Base-by-base conservation (phyloP, 1,139 yeast genomes). In the Magnusiomyces paraingens region DNA sequence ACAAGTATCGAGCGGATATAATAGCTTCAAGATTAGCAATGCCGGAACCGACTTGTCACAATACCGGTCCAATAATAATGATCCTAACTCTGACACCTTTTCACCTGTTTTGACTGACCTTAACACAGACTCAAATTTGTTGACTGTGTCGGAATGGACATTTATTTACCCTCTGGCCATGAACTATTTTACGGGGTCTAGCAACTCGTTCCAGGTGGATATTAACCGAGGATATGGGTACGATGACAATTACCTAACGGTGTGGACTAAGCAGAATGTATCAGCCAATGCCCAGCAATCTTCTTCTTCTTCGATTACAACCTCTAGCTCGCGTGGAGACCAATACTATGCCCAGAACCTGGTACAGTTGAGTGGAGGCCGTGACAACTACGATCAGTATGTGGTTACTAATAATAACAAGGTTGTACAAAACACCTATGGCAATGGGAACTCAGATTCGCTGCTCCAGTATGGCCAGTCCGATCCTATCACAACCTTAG, bases 241-340 rank as follows among this genome's bases (percentile, higher is more conserved):
- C 21, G 55, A 52, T 4, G 54, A 52, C 35, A 47, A 46, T 26
- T 38, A 42, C 6, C n/a, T 32, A 14, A 50, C 47, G 22, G 45
- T 55, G 14, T 55, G 57, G 57, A 55, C 57, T n/a, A 50, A 52
- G 26, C 57, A 55, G 49, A 55, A 55, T 39, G 42, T 51, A 8
- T 49, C 57, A 38, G 50, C 47, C 14, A 36, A 12, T 43, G 45
- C 53, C 10, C 22, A 46, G 15, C 44, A 21, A 20, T 18, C 17
- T 10, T 11, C 41, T 36, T 53, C 51, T 2, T 39, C 45, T 17
- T 21, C 50, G 18, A 47, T 46, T 38, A 35, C 21, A 29, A 38
- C 53, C 8, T 32, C 22, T n/a, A 49, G 41, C 40, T 21, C 48
- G 15, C 48, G 52, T 12, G 36, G 53, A n/a, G 55, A 49, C 35